Evolutionary conservation across 1,284 basidiomycete species (phyloP).

Genomic region (Rhizoctonia solani): DNA sequence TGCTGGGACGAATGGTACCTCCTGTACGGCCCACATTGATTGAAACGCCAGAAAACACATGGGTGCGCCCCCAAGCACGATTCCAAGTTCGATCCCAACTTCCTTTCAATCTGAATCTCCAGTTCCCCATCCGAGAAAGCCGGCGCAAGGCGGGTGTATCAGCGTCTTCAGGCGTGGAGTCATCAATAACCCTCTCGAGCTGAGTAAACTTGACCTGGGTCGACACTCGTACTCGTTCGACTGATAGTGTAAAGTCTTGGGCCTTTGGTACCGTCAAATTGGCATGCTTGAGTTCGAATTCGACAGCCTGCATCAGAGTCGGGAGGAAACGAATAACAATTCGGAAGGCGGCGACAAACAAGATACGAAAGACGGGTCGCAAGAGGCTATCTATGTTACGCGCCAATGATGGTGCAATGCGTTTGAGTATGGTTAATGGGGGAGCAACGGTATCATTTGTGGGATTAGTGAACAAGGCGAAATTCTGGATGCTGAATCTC

Average conservation of each 20-base stretch:
- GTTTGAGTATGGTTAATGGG: slow-evolving; percentile 30
- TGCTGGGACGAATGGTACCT: slow-evolving; percentile 48
- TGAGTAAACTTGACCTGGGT: slow-evolving; percentile 60
- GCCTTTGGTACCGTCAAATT: slow-evolving; percentile 55
- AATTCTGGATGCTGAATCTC: slow-evolving; percentile 33
- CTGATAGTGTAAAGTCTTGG: slow-evolving; percentile 56
- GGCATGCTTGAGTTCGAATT: slow-evolving; percentile 64
- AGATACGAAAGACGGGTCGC: slow-evolving; percentile 62
- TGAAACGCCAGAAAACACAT: slow-evolving; percentile 57
- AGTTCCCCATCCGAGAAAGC: slow-evolving; percentile 53
- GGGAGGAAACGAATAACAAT: slow-evolving; percentile 65
- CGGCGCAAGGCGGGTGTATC: slow-evolving; percentile 27
- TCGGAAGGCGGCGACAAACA: slow-evolving; percentile 54
- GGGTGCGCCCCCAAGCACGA: slow-evolving; percentile 64
- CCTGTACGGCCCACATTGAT: slow-evolving; percentile 56
- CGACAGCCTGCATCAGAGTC: slow-evolving; percentile 62
- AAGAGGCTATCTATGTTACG: slow-evolving; percentile 47
- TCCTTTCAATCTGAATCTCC: slow-evolving; percentile 61
- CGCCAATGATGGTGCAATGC: slow-evolving; percentile 33
- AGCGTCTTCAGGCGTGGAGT: slow-evolving; percentile 33
- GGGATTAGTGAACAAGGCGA: slow-evolving; percentile 30
- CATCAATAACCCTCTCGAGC: slow-evolving; percentile 44
- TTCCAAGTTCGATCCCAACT: slow-evolving; percentile 67
- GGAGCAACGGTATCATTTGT: slow-evolving; percentile 32
- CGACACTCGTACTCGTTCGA: slow-evolving; percentile 58